Evolutionary conservation across 805 yeast genomes (phyloP).

Genomic region (Starmera pachycereana): DNA sequence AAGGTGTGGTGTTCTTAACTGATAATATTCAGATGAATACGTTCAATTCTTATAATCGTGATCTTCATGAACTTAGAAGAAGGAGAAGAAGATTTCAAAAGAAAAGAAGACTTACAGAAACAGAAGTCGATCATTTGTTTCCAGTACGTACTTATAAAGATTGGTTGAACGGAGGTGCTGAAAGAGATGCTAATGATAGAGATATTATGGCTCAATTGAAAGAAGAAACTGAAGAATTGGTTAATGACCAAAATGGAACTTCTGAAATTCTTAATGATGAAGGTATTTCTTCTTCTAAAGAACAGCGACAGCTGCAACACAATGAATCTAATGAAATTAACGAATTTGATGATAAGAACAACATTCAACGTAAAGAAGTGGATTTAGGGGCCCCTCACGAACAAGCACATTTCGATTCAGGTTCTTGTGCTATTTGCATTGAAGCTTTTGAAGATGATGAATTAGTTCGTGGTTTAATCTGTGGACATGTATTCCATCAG

Average conservation of each 20-base stretch:
- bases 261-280: conserved; percentile 1
- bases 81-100: conserved; percentile 33
- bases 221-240: conserved; percentile 15
- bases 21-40: conserved; percentile 16
- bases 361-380: background rate
- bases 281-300: background rate
- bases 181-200: conserved; percentile 33
- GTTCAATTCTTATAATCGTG: conserved; percentile 10
- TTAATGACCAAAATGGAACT: conserved; percentile 1
- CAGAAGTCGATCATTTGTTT: conserved; percentile 50
- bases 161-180: conserved; percentile 55
- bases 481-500: conserved; percentile 78
- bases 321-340: background rate
- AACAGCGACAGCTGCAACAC: no score
- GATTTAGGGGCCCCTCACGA: conserved; percentile 15
- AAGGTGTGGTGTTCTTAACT: conserved; percentile 12
- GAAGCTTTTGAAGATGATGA: conserved; percentile 56
- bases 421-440: conserved; percentile 71
- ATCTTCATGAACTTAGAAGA: conserved; percentile 14
- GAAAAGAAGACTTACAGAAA: conserved; percentile 41
- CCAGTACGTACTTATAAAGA: conserved; percentile 46
- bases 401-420: conserved; percentile 45
- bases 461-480: conserved; percentile 58
- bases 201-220: conserved; percentile 36
- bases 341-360: background rate